Percentiles rank a stretch among this genome's conserved stretches.
These are phyloP conservation scores for Xylona heveae DNA, from an alignment of 495 filamentous ascomycete genomes.

Conservation along the genomic window DNA sequence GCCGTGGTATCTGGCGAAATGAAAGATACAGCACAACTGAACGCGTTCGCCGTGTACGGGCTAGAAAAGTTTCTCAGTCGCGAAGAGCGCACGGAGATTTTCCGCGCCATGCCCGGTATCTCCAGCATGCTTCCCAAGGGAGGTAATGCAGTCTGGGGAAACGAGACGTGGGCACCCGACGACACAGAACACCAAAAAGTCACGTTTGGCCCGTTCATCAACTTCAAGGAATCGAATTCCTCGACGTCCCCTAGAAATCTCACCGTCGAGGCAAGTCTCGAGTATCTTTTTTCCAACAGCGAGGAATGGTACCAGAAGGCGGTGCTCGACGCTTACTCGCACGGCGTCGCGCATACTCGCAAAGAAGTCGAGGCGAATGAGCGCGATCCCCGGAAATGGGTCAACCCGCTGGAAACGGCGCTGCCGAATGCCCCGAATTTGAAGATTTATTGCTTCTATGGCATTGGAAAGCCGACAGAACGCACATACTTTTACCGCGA, in stretches of 20 bases:
- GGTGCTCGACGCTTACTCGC: conserved; percentile 55
- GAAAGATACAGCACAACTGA: conserved; percentile 93
- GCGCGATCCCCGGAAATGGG: conserved; percentile 61
- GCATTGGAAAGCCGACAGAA: conserved; percentile 72
- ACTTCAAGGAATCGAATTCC: conserved; percentile 54
- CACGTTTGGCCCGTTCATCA: conserved; percentile 64
- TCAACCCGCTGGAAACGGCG: conserved; percentile 83
- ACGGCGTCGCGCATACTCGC: conserved; percentile 65
- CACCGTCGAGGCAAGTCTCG: conserved; percentile 54
- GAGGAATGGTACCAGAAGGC: conserved; percentile 72
- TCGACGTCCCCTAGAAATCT: conserved; percentile 43
- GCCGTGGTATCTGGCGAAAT: conserved; percentile 91
- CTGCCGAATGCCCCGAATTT: conserved; percentile 74
- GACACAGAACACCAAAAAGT: conserved; percentile 49
- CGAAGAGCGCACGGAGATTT: conserved; percentile 79
- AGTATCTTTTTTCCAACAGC: conserved; percentile 52
- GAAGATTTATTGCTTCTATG: conserved; percentile 98
- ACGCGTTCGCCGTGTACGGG: conserved; percentile 93
- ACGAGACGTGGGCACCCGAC: conserved; percentile 74
- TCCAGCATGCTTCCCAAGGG: conserved; percentile 96
- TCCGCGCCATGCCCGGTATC: conserved; percentile 91
- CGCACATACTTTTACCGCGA: conserved; percentile 77
- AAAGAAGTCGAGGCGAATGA: conserved; percentile 75
- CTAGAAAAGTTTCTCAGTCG: conserved; percentile 86
- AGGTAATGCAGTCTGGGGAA: conserved; percentile 85